phyloP scores from a whole-genome alignment of 192 early-diverging fungal genomes.

The Mortierella alpina region DNA sequence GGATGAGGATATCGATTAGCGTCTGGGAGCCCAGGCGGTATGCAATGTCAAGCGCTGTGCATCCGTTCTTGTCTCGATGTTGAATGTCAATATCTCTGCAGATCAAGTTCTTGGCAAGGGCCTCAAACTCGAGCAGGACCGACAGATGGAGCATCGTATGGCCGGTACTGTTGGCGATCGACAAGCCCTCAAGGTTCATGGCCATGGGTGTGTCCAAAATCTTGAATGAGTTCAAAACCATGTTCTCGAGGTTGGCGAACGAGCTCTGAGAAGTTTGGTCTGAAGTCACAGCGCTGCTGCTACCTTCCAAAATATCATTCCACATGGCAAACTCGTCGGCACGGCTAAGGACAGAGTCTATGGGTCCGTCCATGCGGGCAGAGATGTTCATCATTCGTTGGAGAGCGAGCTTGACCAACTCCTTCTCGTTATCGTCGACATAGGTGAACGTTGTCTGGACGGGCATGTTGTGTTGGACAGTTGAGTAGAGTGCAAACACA shows the following conservation, averaged over 20 bases:
- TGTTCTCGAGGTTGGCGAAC: constrained; percentile 34
- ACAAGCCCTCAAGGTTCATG: constrained; percentile 21
- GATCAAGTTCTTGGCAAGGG: constrained; percentile 59
- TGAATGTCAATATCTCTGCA: constrained; percentile 56
- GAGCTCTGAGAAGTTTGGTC: neutral
- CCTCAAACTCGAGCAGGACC: constrained; percentile 63
- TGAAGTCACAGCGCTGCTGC: constrained; percentile 1
- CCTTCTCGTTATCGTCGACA: constrained; percentile 50
- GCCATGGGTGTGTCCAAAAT: constrained; percentile 19
- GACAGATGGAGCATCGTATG: constrained; percentile 78
- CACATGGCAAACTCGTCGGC: constrained; percentile 41
- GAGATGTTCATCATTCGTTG: constrained; percentile 49
- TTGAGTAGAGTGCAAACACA: constrained; percentile 21
- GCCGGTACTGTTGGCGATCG: constrained; percentile 41
- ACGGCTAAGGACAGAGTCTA: constrained; percentile 38
- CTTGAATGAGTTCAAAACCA: constrained; percentile 45
- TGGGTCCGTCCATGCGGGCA: constrained; percentile 29
- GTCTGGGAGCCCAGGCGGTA: constrained; percentile 2
- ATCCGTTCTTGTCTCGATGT: constrained; percentile 66
- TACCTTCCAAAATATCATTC: constrained; percentile 30
- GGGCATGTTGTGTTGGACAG: neutral
- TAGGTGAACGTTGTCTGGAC: constrained; percentile 38
- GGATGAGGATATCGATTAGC: constrained; percentile 13
- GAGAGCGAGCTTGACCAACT: constrained; percentile 46
- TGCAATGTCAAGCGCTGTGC: constrained; percentile 56